A percentile compares a stretch with the other conserved stretches of the same genome.
Conservation (phyloP, 2,329 filamentous ascomycete genomes). For the Hymenoscyphus fraxineus region DNA sequence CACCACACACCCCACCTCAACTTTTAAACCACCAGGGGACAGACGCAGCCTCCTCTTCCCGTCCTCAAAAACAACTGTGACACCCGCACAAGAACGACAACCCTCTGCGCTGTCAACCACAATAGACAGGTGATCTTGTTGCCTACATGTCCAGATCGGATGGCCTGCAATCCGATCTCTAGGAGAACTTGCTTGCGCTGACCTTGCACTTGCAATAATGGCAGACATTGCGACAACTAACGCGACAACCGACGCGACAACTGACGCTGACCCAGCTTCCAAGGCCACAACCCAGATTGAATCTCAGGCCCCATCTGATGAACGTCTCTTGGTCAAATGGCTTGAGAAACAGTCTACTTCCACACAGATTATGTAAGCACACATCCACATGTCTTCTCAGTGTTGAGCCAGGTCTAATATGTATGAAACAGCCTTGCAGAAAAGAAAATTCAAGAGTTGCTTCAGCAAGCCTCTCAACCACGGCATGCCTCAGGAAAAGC, state of each 20-base stretch:
- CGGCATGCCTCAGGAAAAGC: constrained; percentile 54
- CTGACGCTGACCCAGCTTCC: neutral
- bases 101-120: neutral
- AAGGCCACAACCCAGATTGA: neutral
- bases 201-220: neutral
- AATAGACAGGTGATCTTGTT: neutral
- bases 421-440: constrained; percentile 21
- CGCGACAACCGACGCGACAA: neutral
- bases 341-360: constrained; percentile 40
- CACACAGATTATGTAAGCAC: constrained; percentile 38
- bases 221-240: neutral
- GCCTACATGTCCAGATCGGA: neutral
- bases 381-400: constrained; percentile 19
- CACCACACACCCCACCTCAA: neutral
- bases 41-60: neutral
- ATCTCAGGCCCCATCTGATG: constrained; percentile 22
- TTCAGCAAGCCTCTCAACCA: constrained; percentile 41
- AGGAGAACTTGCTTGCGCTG: neutral
- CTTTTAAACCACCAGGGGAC: neutral
- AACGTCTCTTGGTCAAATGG: constrained; percentile 37
- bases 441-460: constrained; percentile 23
- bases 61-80: neutral
- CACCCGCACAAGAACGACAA: neutral
- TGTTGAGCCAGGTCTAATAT: neutral
- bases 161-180: neutral